Evolutionary conservation across 148 eudicot species (phyloP).

Genomic region (Chenopodium quinoa): DNA sequence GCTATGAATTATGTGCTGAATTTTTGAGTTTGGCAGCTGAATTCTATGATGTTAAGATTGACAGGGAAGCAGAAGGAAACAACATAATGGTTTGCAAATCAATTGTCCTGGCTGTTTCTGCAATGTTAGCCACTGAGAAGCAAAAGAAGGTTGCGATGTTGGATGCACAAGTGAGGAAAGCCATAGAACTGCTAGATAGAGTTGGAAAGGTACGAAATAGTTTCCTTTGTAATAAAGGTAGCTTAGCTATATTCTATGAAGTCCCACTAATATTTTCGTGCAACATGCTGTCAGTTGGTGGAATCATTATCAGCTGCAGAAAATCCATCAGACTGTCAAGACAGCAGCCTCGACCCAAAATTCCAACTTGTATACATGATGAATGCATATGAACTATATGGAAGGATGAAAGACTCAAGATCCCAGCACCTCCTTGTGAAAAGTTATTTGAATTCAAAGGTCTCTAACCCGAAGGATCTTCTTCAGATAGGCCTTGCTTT

Average conservation of each 20-base stretch:
- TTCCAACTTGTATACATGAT: slow-evolving; percentile 57
- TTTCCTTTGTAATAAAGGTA: background rate
- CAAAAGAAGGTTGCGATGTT: slow-evolving; percentile 46
- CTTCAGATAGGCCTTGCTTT: slow-evolving; percentile 76
- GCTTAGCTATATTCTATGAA: background rate
- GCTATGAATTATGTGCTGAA: slow-evolving; percentile 62
- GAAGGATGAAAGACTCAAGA: slow-evolving; percentile 54
- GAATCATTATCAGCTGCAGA: slow-evolving; percentile 38
- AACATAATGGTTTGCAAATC: slow-evolving; percentile 74
- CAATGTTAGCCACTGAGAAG: slow-evolving; percentile 72
- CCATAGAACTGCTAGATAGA: slow-evolving; percentile 69
- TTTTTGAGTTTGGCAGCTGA: slow-evolving; percentile 72
- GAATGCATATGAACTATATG: slow-evolving; percentile 66
- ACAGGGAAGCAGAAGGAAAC: slow-evolving; percentile 64
- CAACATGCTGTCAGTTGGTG: slow-evolving; percentile 47
- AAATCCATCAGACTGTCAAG: slow-evolving; percentile 39
- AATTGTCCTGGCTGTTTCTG: slow-evolving; percentile 57
- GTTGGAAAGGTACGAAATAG: slow-evolving; percentile 68
- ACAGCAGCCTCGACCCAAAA: slow-evolving; percentile 42
- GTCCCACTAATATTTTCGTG: slow-evolving; percentile 12
- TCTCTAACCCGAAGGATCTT: slow-evolving; percentile 69
- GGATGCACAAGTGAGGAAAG: slow-evolving; percentile 65
- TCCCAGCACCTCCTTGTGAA: slow-evolving; percentile 62
- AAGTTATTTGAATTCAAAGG: slow-evolving; percentile 61
- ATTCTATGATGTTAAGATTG: slow-evolving; percentile 55